Evolutionary conservation across 495 filamentous ascomycete genomes (phyloP).

Genomic region (Daldinia vernicosa): DNA sequence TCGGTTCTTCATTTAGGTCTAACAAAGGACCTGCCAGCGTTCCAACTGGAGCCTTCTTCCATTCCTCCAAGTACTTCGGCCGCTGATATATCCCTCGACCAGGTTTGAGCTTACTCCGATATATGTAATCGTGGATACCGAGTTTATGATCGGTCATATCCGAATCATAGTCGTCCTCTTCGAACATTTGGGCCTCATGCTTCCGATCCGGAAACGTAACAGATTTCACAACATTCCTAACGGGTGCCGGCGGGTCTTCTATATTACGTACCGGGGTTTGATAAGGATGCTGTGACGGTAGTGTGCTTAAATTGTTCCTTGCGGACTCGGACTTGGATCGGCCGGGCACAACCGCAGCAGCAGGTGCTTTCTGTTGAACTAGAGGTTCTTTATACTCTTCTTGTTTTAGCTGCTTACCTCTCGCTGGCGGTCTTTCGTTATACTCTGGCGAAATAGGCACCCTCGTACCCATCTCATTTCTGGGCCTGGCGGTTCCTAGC

Average conservation of each 20-base stretch:
- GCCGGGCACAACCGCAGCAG: conserved; percentile 18
- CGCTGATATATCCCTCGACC: conserved; percentile 57
- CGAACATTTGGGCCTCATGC: conserved; percentile 27
- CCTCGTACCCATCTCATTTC: conserved; percentile 11
- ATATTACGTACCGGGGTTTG: conserved; percentile 29
- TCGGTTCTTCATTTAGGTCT: conserved; percentile 52
- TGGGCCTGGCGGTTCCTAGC: conserved; percentile 1
- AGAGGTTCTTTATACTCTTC: conserved; percentile 36
- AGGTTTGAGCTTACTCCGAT: conserved; percentile 52
- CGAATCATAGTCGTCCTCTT: conserved; percentile 36
- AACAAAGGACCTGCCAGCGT: conserved; percentile 60
- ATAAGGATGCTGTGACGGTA: conserved; percentile 18
- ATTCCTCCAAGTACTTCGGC: conserved; percentile 63
- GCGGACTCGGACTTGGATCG: conserved; percentile 7
- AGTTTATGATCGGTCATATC: conserved; percentile 44
- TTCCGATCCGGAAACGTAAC: conserved; percentile 44
- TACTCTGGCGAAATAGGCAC: conserved; percentile 25
- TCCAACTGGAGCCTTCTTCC: conserved; percentile 64
- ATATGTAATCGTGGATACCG: conserved; percentile 57
- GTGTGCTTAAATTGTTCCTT: conserved; percentile 28
- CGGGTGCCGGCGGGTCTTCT: conserved; percentile 17
- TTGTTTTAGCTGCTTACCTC: conserved; percentile 38
- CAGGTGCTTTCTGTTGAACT: conserved; percentile 31
- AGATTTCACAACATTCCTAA: conserved; percentile 36
- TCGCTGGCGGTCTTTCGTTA: conserved; percentile 35